Evolutionary conservation across 345 rosid genomes (phyloP), one percentile per base, ranked within the genome.

Genomic region (Cardamine chenopodiifolia): DNA sequence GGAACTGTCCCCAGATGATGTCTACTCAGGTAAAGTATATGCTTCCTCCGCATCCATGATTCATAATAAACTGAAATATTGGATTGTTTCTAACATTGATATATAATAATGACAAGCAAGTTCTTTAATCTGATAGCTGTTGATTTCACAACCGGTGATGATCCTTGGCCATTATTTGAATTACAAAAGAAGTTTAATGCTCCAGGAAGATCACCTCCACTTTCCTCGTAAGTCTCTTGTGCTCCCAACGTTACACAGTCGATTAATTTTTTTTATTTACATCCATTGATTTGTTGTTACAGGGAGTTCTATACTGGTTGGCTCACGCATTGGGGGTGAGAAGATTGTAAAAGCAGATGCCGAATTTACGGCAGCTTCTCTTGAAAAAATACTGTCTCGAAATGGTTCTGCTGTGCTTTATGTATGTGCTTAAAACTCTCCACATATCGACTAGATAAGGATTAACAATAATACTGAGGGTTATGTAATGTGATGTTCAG

Each of bases 291-390:
- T n/a, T n/a, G n/a, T n/a, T n/a, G n/a, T n/a, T 79, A 74, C 83
- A 94, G 97, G 68, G 98, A 94, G 82, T 94, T 94, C 62, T 94
- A 94, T 58, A 94, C 98, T 17, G 98, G 98, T 34, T 94, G 98
- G 98, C 90, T 94, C 71, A 94, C 97, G 23, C 98, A 94, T 50
- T 94, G 98, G 98, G 98, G 89, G 97, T 20, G 94, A 94, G 86
- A 87, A 86, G 81, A 74, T 79, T 77, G 88, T 90, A 54, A 78
- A 71, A 53, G 91, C 96, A 8, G 86, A 70, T 79, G 93, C 93
- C 39, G 82, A 85, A 22, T 75, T 64, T 77, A 88, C 97, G 0
- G 96, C 98, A 11, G 66, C 87, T 70, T 82, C 85, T 49, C 86
- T 94, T 76, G 86, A 83, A 75, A 89, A 91, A 74, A 87, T 91